A percentile compares a stretch with the other conserved stretches of the same genome.
Evolutionary conservation across 305 asterid genomes (phyloP).

Genomic region (Fraxinus xanthoxyloides): DNA sequence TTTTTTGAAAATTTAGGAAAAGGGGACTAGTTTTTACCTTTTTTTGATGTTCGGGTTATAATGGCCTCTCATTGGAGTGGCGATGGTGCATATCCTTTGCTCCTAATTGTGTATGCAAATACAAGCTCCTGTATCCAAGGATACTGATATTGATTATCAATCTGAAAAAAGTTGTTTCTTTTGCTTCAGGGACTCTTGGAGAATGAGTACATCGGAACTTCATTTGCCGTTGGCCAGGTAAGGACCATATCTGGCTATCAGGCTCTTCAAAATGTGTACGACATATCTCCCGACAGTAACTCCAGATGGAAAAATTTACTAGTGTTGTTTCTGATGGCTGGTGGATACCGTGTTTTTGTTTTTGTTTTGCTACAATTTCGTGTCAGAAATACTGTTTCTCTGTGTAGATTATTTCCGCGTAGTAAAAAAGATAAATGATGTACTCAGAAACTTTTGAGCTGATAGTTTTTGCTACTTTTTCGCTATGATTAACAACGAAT

Average conservation of each 20-base stretch:
- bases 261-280: slow-evolving; percentile 66
- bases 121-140: background rate
- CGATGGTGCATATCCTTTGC: background rate
- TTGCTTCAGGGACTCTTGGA: slow-evolving; percentile 85
- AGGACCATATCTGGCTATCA: slow-evolving; percentile 81
- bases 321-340: slow-evolving; percentile 69
- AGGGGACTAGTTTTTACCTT: background rate
- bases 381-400: slow-evolving; percentile 42
- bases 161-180: background rate
- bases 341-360: slow-evolving; percentile 61
- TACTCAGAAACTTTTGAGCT: background rate
- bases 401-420: slow-evolving; percentile 40
- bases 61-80: background rate
- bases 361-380: slow-evolving; percentile 54
- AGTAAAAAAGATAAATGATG: slow-evolving; percentile 41
- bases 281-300: slow-evolving; percentile 52
- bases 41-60: background rate
- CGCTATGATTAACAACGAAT: background rate
- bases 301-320: slow-evolving; percentile 84
- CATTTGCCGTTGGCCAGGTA: slow-evolving; percentile 89
- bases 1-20: background rate
- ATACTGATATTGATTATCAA: background rate
- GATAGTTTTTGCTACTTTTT: slow-evolving; percentile 1
- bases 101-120: background rate
- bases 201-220: slow-evolving; percentile 73